Percentiles rank a stretch among this genome's conserved stretches.
Evolutionary conservation across 768 basidiomycete genomes (phyloP).

Genomic region (Dictyophora rubrovolvata): DNA sequence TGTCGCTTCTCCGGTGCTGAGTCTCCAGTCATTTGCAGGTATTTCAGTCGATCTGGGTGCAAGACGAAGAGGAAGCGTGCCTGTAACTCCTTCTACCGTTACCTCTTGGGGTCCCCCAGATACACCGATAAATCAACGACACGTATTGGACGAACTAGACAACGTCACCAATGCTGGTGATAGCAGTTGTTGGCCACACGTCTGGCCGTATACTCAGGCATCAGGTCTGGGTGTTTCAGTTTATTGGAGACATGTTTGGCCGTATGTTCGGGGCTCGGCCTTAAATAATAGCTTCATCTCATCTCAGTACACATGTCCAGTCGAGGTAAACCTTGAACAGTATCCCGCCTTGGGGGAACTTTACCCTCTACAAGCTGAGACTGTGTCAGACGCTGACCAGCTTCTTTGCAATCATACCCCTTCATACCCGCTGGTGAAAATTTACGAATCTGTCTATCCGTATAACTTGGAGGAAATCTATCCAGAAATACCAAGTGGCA

Average conservation of each 20-base stretch:
- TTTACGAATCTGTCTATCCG: constrained; percentile 27
- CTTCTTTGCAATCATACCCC: background rate
- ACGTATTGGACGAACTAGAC: constrained; percentile 12
- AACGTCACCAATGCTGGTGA: constrained; percentile 27
- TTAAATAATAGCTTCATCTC: background rate
- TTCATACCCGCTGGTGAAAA: background rate
- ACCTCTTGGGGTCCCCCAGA: constrained; percentile 44
- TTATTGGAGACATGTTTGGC: constrained; percentile 27
- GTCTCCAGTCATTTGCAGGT: constrained; percentile 17
- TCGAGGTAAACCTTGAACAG: background rate
- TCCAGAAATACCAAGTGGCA: constrained; percentile 10
- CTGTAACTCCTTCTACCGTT: constrained; percentile 33
- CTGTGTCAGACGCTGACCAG: background rate
- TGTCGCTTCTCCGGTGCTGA: constrained; percentile 25
- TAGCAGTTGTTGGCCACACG: background rate
- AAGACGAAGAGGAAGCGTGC: constrained; percentile 27
- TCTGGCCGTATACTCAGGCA: constrained; percentile 2
- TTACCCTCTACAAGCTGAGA: background rate
- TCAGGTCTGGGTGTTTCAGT: background rate
- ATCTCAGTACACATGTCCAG: background rate
- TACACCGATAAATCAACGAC: constrained; percentile 29
- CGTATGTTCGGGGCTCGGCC: constrained; percentile 15
- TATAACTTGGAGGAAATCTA: constrained; percentile 28
- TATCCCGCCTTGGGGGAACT: background rate
- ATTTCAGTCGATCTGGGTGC: constrained; percentile 33